Percentiles rank a stretch among this genome's conserved stretches.
Evolutionary conservation across 345 rosid species (phyloP).

Genomic region (Eucalyptus cloeziana): DNA sequence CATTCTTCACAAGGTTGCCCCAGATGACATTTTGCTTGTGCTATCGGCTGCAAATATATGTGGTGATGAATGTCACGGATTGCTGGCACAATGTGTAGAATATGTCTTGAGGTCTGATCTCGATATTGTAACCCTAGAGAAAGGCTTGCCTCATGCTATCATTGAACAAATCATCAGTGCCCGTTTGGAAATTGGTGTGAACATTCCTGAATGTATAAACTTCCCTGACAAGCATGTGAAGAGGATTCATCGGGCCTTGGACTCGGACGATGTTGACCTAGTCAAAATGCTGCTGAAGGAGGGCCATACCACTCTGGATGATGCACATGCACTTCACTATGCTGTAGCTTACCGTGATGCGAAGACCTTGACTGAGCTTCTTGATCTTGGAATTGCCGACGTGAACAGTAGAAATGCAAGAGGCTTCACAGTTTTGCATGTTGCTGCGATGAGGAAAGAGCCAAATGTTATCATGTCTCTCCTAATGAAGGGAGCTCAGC

Average conservation of each 20-base stretch:
- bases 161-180: conserved; percentile 29
- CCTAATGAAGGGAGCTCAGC: conserved; percentile 69
- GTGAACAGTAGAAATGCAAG: conserved; percentile 45
- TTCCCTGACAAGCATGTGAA: conserved; percentile 42
- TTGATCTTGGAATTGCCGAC: conserved; percentile 64
- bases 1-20: conserved; percentile 42
- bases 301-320: conserved; percentile 54
- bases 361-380: conserved; percentile 60
- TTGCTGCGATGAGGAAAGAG: conserved; percentile 72
- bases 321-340: conserved; percentile 63
- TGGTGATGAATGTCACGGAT: conserved; percentile 32
- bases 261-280: conserved; percentile 77
- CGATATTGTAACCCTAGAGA: conserved; percentile 46
- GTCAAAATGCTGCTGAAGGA: conserved; percentile 67
- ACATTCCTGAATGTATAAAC: conserved; percentile 7
- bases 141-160: conserved; percentile 36
- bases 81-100: conserved; percentile 34
- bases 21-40: conserved; percentile 51
- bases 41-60: conserved; percentile 45
- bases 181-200: conserved; percentile 26
- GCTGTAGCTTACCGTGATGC: conserved; percentile 73
- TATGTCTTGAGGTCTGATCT: conserved; percentile 43
- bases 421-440: conserved; percentile 69
- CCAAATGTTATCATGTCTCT: conserved; percentile 68
- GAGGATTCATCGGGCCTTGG: conserved; percentile 62